These are phyloP conservation scores for Starmerella vitae DNA, from an alignment of 805 yeast genomes.

Conservation along the genomic window DNA sequence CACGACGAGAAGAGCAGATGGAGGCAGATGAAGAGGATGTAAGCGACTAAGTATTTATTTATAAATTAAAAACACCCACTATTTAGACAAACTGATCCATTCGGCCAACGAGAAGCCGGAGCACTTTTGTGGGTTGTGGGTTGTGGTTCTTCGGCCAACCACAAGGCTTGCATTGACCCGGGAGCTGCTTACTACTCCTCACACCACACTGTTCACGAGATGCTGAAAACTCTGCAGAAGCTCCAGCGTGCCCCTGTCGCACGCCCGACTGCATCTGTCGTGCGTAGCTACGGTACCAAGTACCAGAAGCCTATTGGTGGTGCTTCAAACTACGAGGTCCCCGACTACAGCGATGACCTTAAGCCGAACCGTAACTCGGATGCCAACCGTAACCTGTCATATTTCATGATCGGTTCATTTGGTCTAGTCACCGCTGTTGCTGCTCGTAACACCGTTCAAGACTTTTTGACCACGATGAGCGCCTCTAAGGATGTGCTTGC, in stretches of 20 bases:
- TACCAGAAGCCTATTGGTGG: constrained; percentile 24
- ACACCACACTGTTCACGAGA: neutral
- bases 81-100: too few species aligned
- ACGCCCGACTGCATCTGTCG: constrained; percentile 4
- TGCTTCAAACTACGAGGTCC: constrained; percentile 67
- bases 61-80: too few species aligned
- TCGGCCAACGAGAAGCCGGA: too few species aligned
- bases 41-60: too few species aligned
- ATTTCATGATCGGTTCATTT: constrained; percentile 94
- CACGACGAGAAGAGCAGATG: constrained; percentile 15
- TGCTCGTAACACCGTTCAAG: constrained; percentile 88
- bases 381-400: constrained; percentile 71
- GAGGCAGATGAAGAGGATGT: constrained; percentile 16
- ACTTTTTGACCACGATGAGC: constrained; percentile 81
- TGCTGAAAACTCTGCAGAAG: constrained; percentile 17
- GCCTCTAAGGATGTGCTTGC: constrained; percentile 99
- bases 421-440: constrained; percentile 86
- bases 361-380: constrained; percentile 59
- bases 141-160: too few species aligned
- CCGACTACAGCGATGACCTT: constrained; percentile 73
- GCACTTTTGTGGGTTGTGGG: too few species aligned
- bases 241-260: constrained; percentile 12
- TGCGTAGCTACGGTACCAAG: constrained; percentile 14
- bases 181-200: neutral
- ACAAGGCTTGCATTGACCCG: constrained; percentile 11